A percentile compares a stretch with the other conserved stretches of the same genome.
Conservation (phyloP, 2,329 filamentous ascomycete genomes). For the Penicillium italicum region DNA sequence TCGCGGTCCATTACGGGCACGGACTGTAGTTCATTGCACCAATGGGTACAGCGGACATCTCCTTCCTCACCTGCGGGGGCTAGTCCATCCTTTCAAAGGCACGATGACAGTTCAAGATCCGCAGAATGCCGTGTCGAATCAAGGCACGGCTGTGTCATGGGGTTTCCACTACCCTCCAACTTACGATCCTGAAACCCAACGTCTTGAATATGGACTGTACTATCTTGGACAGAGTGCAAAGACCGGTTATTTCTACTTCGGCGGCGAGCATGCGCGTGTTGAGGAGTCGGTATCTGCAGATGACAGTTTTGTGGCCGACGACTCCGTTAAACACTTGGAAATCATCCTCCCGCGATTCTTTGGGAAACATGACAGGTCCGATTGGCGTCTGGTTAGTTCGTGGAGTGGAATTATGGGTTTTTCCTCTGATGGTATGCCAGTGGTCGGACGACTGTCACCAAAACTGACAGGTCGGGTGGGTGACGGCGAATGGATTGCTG, state of each 20-base stretch:
- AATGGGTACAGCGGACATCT: constrained; percentile 45
- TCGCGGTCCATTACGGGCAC: constrained; percentile 35
- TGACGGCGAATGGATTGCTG: constrained; percentile 51
- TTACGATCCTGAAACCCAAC: constrained; percentile 17
- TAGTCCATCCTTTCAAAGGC: constrained; percentile 39
- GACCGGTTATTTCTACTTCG: constrained; percentile 28
- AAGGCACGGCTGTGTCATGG: constrained; percentile 27
- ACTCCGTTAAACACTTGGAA: constrained; percentile 20
- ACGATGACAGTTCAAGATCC: constrained; percentile 45
- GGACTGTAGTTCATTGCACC: constrained; percentile 43
- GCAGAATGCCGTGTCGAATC: constrained; percentile 15
- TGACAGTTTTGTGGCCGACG: constrained; percentile 19
- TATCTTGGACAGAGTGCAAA: constrained; percentile 28
- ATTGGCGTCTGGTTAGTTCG: constrained; percentile 24
- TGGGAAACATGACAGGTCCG: constrained; percentile 2
- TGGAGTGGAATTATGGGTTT: constrained; percentile 50
- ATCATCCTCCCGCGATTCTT: constrained; percentile 21
- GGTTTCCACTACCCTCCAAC: constrained; percentile 28
- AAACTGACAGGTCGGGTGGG: constrained; percentile 34
- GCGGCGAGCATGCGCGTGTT: constrained; percentile 23
- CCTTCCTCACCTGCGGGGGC: constrained; percentile 39
- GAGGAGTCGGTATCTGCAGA: constrained; percentile 22
- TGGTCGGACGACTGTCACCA: constrained; percentile 50
- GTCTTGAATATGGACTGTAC: constrained; percentile 22
- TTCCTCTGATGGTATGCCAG: constrained; percentile 49